Evolutionary conservation across 2,329 filamentous ascomycete genomes (phyloP).

Genomic region (Xylaria sp.): DNA sequence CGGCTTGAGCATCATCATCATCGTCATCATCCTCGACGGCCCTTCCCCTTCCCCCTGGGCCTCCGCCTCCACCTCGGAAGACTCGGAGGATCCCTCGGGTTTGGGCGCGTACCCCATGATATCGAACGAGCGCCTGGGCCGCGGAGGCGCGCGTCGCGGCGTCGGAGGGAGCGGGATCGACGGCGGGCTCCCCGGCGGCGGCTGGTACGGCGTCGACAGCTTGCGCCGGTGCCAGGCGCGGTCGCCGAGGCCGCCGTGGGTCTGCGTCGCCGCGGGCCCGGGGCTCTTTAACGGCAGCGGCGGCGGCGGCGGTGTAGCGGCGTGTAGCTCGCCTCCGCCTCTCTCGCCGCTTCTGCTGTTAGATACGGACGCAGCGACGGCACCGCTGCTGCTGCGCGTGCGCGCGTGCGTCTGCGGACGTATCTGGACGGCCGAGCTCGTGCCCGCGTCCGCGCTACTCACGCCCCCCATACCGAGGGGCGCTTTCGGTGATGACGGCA

Average conservation of each 20-base stretch:
- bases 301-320: no score
- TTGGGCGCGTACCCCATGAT: conserved; percentile 2
- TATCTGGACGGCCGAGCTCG: conserved; percentile 30
- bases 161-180: conserved; percentile 26
- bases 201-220: conserved; percentile 28
- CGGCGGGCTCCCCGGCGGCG: conserved; percentile 27
- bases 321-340: not conserved
- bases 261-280: conserved; percentile 15
- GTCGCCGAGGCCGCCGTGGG: conserved; percentile 25
- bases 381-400: not conserved
- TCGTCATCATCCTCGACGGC: no score
- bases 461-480: not conserved
- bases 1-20: not conserved
- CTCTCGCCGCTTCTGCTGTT: not conserved
- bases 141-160: conserved; percentile 18
- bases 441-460: conserved; percentile 3
- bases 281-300: conserved; percentile 18
- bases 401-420: conserved; percentile 3
- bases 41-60: no score
- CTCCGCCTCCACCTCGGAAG: no score
- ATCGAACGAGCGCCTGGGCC: conserved; percentile 24
- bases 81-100: not conserved
- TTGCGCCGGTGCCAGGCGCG: conserved; percentile 36
- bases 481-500: no score
- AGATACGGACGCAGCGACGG: not conserved